These are phyloP conservation scores for Cyclotella atomus DNA, from an alignment of 108 stramenopile species.

Conservation along the genomic window DNA sequence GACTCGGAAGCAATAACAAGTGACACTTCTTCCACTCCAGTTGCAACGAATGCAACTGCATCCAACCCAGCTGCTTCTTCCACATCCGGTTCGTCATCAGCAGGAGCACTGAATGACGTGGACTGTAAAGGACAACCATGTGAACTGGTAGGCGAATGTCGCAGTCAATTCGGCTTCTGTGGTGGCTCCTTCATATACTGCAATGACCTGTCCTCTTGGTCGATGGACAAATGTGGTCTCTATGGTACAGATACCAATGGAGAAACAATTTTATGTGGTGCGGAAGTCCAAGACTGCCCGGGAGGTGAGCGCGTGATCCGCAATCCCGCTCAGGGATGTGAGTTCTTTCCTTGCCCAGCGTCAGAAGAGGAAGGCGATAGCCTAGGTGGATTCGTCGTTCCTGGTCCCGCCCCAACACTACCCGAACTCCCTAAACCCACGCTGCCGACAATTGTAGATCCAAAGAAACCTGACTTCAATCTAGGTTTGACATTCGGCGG, in stretches of 20 bases:
- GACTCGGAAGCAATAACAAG: neutral
- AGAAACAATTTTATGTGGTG: conserved; percentile 34
- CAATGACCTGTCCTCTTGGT: conserved; percentile 46
- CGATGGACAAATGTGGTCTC: conserved; percentile 42
- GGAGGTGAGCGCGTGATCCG: conserved; percentile 35
- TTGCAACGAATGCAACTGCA: neutral
- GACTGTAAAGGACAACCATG: conserved; percentile 14
- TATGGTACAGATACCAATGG: conserved; percentile 38
- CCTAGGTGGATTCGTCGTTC: conserved; percentile 11
- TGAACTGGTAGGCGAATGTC: conserved; percentile 4
- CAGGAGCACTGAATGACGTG: neutral
- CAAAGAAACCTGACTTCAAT: conserved; percentile 15
- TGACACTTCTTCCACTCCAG: neutral
- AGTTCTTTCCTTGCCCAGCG: conserved; percentile 39
- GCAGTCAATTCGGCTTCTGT: conserved; percentile 47
- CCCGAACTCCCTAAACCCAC: conserved; percentile 42
- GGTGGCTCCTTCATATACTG: conserved; percentile 45
- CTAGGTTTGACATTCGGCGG: neutral
- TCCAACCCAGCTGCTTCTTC: neutral
- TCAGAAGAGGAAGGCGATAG: conserved; percentile 18
- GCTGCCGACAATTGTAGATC: conserved; percentile 34
- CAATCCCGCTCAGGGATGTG: conserved; percentile 38
- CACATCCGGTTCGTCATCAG: neutral
- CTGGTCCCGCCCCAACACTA: conserved; percentile 25
- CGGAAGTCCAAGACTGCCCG: conserved; percentile 38